Base-by-base conservation (phyloP, 139 green algal genomes). In the Chlorella vulgaris region DNA sequence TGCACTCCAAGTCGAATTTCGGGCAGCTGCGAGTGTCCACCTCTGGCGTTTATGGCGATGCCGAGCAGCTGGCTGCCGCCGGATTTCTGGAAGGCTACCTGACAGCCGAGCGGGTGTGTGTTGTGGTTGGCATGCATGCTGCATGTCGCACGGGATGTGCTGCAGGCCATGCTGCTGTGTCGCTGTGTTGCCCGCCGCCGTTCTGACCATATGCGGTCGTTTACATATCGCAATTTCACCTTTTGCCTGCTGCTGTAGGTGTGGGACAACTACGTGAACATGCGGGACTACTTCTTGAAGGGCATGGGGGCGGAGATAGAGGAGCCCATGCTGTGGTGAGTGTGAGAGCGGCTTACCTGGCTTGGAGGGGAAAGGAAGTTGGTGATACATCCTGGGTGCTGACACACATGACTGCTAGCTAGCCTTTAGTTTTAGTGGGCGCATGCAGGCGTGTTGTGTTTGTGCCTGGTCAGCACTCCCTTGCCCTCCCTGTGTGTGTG, bases 81-180 rank as follows among this genome's bases (percentile, higher is more conserved):
- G 91, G 91, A 33, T 94, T 86, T 66, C 28, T 93, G 38, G 90
- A 95, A 40, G 91, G 90, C 18, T 92, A 76, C 47, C 61, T 94
- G 10, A 76, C 69, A 0, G 69, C 69, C 1, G 6, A 62, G 40
- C 61, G 55, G 40, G 43, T 75, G 40, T 10, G n/a, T n/a, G n/a
- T n/a, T n/a, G n/a, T n/a, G n/a, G n/a, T n/a, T n/a, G n/a, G n/a
- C n/a, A n/a, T n/a, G n/a, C n/a, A n/a, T n/a, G n/a, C n/a, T n/a
- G n/a, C n/a, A n/a, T n/a, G n/a, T n/a, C n/a, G 47, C 47, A 55
- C 13, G 47, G 47, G 47, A 10, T 55, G 47, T 10, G 47, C 47
- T 10, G 47, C 47, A 15, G 13, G 47, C 47, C 13, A 15, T 55
- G 47, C 47, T 10, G 47, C 47, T 24, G 47, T 55, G 47, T n/a